These are phyloP conservation scores for Geotrichum restrictum DNA, from an alignment of 1,139 yeast species.

Conservation along the genomic window DNA sequence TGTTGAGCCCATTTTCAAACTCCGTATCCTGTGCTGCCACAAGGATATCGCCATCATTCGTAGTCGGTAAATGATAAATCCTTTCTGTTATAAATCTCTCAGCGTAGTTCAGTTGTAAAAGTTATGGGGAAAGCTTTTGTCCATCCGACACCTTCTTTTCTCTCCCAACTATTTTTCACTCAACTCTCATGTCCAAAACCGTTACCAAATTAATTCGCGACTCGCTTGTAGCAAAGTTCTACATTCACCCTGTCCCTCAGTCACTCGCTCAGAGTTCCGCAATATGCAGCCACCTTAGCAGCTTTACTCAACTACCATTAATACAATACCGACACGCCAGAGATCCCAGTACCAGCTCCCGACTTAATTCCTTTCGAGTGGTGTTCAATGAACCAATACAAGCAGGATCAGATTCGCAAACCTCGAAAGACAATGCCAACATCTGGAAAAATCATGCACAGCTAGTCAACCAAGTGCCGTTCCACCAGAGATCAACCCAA, in stretches of 20 bases:
- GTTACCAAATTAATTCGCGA: conserved; percentile 24
- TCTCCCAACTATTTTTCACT: not conserved
- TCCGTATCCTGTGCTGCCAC: no score
- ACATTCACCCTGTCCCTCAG: conserved; percentile 33
- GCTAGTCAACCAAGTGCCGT: conserved; percentile 13
- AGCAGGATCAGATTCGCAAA: not conserved
- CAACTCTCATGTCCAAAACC: conserved; percentile 19
- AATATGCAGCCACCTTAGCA: conserved; percentile 27
- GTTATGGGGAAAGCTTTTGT: no score
- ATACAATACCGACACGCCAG: conserved; percentile 35
- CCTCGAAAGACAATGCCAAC: not conserved
- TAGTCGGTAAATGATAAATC: no score
- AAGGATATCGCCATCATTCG: no score
- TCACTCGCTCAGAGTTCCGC: conserved; percentile 32
- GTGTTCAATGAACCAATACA: conserved; percentile 31
- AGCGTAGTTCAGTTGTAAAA: no score
- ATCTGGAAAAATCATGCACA: not conserved
- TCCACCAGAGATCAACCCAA: not conserved
- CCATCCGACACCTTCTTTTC: no score
- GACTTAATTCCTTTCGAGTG: conserved; percentile 31
- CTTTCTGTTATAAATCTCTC: no score
- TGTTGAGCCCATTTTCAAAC: no score
- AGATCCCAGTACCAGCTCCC: conserved; percentile 37
- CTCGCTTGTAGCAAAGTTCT: conserved; percentile 32
- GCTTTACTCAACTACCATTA: conserved; percentile 24